Evolutionary conservation across 306 rosid species (phyloP), one percentile per base, ranked within the genome.

Genomic region (Glycine tomentella): DNA sequence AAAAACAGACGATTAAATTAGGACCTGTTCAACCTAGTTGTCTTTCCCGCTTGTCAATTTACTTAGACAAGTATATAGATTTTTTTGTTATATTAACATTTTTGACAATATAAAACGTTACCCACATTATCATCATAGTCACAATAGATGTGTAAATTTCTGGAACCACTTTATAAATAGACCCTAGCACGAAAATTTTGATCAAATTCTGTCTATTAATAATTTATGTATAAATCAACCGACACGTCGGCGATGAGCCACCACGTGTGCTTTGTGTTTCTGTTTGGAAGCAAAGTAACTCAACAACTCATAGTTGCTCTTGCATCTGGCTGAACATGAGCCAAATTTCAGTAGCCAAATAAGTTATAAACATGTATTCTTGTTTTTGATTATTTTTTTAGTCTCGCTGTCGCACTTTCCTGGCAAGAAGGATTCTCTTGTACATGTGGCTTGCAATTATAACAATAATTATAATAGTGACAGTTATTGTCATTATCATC

Each of bases 401-500:
- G 58, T 72, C 72, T 76, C 7, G 34, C 72, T 75, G 64, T 80
- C 84, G 51, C 49, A 80, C 50, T 69, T 84, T 80, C n/a, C 25
- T 16, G 9, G 57, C 84, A 61, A 75, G 82, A 80, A 7, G 50
- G 84, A 75, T 69, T 75, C 65, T 44, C 75, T 7, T 40, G 48
- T 34, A 70, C 82, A 80, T 17, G 81, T 85, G 81, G 79, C 66
- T 74, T 44, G 48, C 81, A 82, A 81, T 66, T 77, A 25, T 25
- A 25, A 25, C 31, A 25, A 25, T 25, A 25, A 25, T 25, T 25
- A 72, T 78, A 58, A n/a, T 67, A 74, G 79, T 36, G 86, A 72
- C 58, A 74, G 86, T 74, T 74, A 80, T 69, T 13, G 84, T 80
- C 87, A 80, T 82, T 82, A 79, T 86, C 86, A 63, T 51, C 42